These are phyloP conservation scores for Phanerochaete carnosa DNA, from an alignment of 768 basidiomycete species.

Conservation along the genomic window DNA sequence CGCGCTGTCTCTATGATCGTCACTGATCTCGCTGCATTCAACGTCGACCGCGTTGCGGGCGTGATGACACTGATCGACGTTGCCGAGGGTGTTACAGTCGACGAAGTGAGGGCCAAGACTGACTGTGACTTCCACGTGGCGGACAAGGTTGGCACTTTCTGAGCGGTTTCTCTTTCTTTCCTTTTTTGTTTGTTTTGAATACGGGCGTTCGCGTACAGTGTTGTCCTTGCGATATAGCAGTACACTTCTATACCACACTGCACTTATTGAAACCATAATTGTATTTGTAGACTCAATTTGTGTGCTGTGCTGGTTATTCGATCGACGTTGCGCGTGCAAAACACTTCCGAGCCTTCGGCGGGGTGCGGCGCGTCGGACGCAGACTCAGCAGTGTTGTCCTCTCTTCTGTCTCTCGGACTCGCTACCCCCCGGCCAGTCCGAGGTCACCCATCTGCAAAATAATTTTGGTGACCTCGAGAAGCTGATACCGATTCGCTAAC, in stretches of 20 bases:
- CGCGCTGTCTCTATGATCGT: constrained; percentile 85
- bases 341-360: too few relatives aligned
- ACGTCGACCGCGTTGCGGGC: constrained; percentile 74
- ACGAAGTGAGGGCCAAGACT: constrained; percentile 82
- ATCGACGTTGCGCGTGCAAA: background rate
- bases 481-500: background rate
- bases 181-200: background rate
- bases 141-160: constrained; percentile 47
- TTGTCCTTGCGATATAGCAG: background rate
- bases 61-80: constrained; percentile 73
- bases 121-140: constrained; percentile 71
- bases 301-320: background rate
- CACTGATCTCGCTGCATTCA: constrained; percentile 87
- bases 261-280: background rate
- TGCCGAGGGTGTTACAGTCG: constrained; percentile 76
- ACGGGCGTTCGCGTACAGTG: background rate
- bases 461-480: background rate
- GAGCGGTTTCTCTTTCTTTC: constrained; percentile 16
- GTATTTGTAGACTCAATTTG: background rate
- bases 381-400: background rate
- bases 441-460: background rate
- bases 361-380: background rate
- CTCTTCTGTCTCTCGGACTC: background rate
- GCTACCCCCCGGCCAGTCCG: background rate
- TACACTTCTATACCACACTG: background rate